Base-by-base conservation (phyloP, 805 yeast species). In the Candida fluviatilis region DNA sequence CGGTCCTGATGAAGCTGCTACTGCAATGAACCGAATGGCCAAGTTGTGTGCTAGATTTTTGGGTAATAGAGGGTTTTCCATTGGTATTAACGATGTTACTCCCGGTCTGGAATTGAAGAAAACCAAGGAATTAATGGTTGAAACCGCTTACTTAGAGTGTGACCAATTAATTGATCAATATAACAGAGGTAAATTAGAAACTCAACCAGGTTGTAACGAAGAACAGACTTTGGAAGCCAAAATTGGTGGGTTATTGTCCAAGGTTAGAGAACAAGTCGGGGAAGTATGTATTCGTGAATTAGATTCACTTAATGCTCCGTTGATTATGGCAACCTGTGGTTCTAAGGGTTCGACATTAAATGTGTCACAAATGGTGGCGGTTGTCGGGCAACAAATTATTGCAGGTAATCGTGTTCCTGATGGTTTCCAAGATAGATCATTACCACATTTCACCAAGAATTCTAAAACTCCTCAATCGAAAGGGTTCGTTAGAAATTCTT, bases 311-410 rank as follows among this genome's bases (percentile, higher is more conserved):
- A 93, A 93, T 58, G 96, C 99, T 17, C 99, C 99, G 29, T 75
- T 93, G 55, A 91, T 93, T 57, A 93, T 93, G 99, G 97, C 99
- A 10, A 87, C 96, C 1, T 93, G 98, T 75, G 99, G 99, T 51
- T 91, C 98, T 30, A 93, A 93, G 63, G 99, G 99, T 64, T 93
- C 98, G 28, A 89, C 96, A 0, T 76, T 95, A 46, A 93, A 93
- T 62, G 99, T 93, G 21, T 93, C 99, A 11, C 99, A 93, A 71
- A 93, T 93, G 99, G 98, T 93, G 75, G 99, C 99, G 0, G 96
- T 91, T 58, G 99, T 93, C 19, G 99, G 99, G 39, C 99, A 93
- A 69, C 99, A 93, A 66, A 93, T 93, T 70, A 93, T 93, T 51
- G 82, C 96, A 3, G 99, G 99, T 64, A 86, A 88, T 59, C 95